Conservation (phyloP, 169 alveolate species). For the Plasmodium inui region DNA sequence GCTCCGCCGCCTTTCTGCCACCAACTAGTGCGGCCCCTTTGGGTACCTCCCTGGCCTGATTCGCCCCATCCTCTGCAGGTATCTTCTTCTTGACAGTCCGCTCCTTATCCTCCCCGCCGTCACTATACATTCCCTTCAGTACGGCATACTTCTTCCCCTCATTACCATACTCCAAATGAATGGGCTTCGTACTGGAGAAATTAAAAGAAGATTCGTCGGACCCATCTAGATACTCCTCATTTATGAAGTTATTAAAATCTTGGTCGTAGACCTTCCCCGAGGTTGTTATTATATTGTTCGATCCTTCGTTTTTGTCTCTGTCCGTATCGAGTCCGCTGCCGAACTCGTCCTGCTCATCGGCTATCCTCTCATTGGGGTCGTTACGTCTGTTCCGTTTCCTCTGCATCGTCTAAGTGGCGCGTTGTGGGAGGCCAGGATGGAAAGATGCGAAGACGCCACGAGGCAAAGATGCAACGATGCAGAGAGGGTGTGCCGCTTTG, state of each 20-base stretch:
- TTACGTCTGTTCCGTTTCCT: neutral
- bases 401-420: neutral
- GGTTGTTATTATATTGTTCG: neutral
- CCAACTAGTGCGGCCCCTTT: neutral
- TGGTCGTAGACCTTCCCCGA: slow-evolving; percentile 32
- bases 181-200: slow-evolving; percentile 3
- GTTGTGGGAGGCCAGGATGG: too few species aligned
- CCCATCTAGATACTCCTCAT: slow-evolving; percentile 14
- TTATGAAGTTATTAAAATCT: slow-evolving; percentile 40
- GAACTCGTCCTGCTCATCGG: neutral
- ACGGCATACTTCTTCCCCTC: neutral
- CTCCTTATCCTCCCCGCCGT: neutral
- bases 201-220: slow-evolving; percentile 23
- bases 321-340: slow-evolving; percentile 4
- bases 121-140: neutral
- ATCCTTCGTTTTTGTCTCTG: neutral
- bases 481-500: too few species aligned
- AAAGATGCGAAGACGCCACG: too few species aligned
- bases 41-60: neutral
- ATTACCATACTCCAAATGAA: neutral
- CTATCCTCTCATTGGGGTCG: neutral
- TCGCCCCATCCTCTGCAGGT: neutral
- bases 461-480: too few species aligned
- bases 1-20: neutral
- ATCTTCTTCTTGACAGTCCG: neutral